Evolutionary conservation across 148 eudicot species (phyloP).

Genomic region (Cornus florida): DNA sequence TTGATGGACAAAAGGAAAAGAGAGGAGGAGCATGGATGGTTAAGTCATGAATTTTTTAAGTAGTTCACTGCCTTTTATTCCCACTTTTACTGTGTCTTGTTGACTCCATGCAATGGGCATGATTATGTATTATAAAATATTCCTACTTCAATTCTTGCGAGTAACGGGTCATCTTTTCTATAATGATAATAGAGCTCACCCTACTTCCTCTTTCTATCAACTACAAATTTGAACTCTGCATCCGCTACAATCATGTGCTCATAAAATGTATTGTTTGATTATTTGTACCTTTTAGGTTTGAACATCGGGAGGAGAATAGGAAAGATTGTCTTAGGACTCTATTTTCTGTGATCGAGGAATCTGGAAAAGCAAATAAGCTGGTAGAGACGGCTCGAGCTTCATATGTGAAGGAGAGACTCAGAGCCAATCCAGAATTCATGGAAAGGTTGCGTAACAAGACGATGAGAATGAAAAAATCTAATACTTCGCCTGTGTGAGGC

Average conservation of each 20-base stretch:
- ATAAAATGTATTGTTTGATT: neutral
- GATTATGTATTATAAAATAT: neutral
- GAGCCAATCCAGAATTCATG: slow-evolving; percentile 85
- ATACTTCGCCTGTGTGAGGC: slow-evolving; percentile 35
- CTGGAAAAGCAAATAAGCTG: slow-evolving; percentile 73
- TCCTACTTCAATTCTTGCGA: neutral
- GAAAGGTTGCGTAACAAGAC: slow-evolving; percentile 67
- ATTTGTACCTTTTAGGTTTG: slow-evolving; percentile 58
- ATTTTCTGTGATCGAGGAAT: slow-evolving; percentile 73
- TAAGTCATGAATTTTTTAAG: too few relatives aligned
- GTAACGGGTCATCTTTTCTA: too few relatives aligned
- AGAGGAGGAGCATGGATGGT: too few relatives aligned
- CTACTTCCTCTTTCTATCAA: too few relatives aligned
- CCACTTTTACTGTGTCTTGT: neutral
- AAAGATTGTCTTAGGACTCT: slow-evolving; percentile 94
- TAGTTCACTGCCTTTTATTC: neutral
- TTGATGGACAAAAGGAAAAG: too few relatives aligned
- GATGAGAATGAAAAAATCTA: slow-evolving; percentile 24
- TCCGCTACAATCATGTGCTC: neutral
- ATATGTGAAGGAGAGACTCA: slow-evolving; percentile 70
- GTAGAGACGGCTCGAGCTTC: slow-evolving; percentile 64
- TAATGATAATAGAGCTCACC: too few relatives aligned
- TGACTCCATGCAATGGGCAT: neutral
- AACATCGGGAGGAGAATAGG: slow-evolving; percentile 95
- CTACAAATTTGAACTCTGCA: neutral